These are phyloP conservation scores for Closterium sp. DNA, from an alignment of 139 green algal species.

Conservation along the genomic window DNA sequence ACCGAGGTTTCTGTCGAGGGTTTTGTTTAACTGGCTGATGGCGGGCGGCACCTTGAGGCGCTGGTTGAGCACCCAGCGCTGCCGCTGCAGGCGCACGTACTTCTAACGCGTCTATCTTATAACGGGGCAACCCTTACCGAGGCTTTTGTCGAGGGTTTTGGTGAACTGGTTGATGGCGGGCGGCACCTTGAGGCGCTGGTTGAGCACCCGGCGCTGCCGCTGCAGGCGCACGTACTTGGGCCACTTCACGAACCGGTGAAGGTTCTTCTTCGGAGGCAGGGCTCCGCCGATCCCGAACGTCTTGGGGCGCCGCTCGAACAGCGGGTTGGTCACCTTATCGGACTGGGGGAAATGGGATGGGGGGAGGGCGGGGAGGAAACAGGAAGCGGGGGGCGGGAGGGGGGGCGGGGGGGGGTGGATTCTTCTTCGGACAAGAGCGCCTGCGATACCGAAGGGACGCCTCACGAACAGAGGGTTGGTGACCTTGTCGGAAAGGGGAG, in stretches of 20 bases:
- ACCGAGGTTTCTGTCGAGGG: background rate
- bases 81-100: conserved; percentile 29
- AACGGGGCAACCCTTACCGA: conserved; percentile 60
- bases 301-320: conserved; percentile 93
- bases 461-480: conserved; percentile 94
- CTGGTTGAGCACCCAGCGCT: conserved; percentile 97
- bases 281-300: conserved; percentile 86
- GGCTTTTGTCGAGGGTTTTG: conserved; percentile 87
- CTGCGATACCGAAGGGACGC: conserved; percentile 86
- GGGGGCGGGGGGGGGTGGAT: too few species aligned
- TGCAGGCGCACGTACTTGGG: conserved; percentile 99
- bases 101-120: conserved; percentile 62
- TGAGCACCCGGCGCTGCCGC: conserved; percentile 93
- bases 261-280: conserved; percentile 81
- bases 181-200: conserved; percentile 74
- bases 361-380: too few species aligned
- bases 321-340: conserved; percentile 72
- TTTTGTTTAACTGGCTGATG: conserved; percentile 88
- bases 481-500: background rate
- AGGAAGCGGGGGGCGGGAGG: too few species aligned
- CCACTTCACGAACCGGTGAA: conserved; percentile 98
- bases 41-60: conserved; percentile 92
- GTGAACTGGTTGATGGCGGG: conserved; percentile 84
- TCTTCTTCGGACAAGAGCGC: conserved; percentile 83
- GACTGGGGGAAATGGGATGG: too few species aligned